Base-by-base conservation (phyloP, 106 monocot species). In the Iris macrosiphon region DNA sequence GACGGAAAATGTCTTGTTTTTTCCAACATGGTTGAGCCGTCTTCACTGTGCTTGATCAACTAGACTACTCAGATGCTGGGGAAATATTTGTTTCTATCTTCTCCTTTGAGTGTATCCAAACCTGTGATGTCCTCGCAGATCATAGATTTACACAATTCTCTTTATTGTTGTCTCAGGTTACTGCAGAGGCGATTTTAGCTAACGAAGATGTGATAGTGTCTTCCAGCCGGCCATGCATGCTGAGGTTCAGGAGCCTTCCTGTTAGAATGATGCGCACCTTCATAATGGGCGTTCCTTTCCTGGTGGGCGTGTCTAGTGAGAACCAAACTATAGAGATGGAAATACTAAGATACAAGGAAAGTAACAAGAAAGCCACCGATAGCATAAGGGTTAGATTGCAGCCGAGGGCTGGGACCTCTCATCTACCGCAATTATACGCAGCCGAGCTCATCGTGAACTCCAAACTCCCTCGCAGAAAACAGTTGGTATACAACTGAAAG, bases 141-240 rank as follows among this genome's bases (percentile, higher is more conserved):
- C n/a, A n/a, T n/a, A n/a, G n/a, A n/a, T n/a, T n/a, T n/a, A n/a
- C n/a, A n/a, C 41, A 41, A 41, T 41, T 41, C 14, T 41, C 42
- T 42, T 0, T 16, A 2, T 22, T 11, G 5, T 11, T 24, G 21
- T 25, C 40, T 15, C 52, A 88, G 87, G 71, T 88, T 14, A 72
- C 71, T 4, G 75, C 80, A 15, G 89, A 80, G 39, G 80, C 31
- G 8, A 65, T 81, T 35, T 49, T 74, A 45, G 53, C 68, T 13
- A 66, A 40, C 8, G 78, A 72, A 28, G 45, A 62, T 3, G 50
- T 61, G 7, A 51, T 73, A 4, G 40, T 57, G 11, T 22, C 62
- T 10, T 81, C 81, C 0, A 84, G 85, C 80, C 74, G 64, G 28
- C 90, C 90, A 22, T 90, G 78, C 69, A 85, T 90, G 84, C 68